Conservation (phyloP, 2,329 filamentous ascomycete genomes). For the Beauveria australis region DNA sequence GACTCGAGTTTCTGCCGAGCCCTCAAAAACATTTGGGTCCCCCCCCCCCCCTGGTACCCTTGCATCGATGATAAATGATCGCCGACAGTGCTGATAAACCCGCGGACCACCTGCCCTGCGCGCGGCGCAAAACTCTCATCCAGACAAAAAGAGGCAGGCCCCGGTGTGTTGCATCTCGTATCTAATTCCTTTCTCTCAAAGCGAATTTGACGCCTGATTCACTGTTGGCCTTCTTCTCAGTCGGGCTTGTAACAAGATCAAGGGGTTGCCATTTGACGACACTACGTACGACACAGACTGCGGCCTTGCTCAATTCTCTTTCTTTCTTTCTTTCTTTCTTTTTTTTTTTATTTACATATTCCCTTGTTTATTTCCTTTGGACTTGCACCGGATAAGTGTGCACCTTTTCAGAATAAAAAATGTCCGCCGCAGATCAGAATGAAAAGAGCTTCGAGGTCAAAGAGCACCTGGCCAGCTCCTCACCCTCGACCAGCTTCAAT, state of each 20-base stretch:
- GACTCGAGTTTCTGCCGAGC: not conserved
- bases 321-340: not conserved
- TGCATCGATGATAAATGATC: not conserved
- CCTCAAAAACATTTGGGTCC: not conserved
- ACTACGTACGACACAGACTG: not conserved
- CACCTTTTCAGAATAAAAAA: not conserved
- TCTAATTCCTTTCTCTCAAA: not conserved
- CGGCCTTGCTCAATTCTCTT: not conserved
- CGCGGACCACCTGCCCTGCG: not conserved
- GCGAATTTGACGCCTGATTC: not conserved
- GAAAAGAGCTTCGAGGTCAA: slow-evolving; percentile 19
- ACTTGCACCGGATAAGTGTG: not conserved
- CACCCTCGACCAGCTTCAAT: slow-evolving; percentile 12
- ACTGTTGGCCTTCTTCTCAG: too few relatives aligned
- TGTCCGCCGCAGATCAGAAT: slow-evolving; percentile 17
- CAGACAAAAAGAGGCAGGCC: slow-evolving; percentile 1
- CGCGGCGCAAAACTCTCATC: not conserved
- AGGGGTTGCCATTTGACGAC: not conserved
- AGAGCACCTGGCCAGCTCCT: slow-evolving; percentile 13
- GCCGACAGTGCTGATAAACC: not conserved
- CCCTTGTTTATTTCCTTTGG: not conserved
- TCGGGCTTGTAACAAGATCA: too few relatives aligned
- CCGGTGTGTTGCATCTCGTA: not conserved
- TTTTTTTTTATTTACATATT: not conserved
- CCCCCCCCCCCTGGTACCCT: not conserved